Evolutionary conservation across 495 filamentous ascomycete genomes (phyloP), one percentile per base, ranked within the genome.

Genomic region (Rhizodiscina lignyota): DNA sequence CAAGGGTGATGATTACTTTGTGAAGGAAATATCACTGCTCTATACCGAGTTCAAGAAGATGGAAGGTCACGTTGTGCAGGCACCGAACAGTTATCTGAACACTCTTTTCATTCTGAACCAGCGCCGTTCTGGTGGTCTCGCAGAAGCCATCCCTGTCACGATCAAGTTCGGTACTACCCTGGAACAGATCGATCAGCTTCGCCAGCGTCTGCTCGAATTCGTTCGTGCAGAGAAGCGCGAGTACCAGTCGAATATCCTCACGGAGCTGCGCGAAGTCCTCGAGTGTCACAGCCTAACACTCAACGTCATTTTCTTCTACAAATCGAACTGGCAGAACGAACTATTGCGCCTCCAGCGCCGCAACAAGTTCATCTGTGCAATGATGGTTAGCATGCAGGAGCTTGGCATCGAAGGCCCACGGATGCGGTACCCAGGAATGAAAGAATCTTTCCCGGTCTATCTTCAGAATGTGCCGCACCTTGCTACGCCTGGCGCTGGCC

Each of bases 11-110:
- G 85, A 93, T 47, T 94, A 94, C 59, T 92, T 93, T 40, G 84
- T 97, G 35, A 86, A 92, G 37, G 82, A 94, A 43, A 86, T 94
- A 30, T 78, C 84, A 5, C 63, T 96, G n/a, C 70, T 97, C 6
- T 94, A 85, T 49, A 94, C 89, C 19, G 89, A 94, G 49, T 93
- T 94, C 63, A 94, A 94, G 61, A 96, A 94, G 61, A 84, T 94
- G 76, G 77, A 94, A 50, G 87, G 87, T 10, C 85, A 94, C 42
- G 72, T 94, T 11, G 87, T 96, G 2, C 87, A 96, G 52, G 89
- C 87, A 0, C 89, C 89, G 3, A 96, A 96, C 64, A 87, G 76
- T 37, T 77, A 93, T 34, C 67, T 96, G 18, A 96, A 94, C 49
- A 80, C 72, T 0, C 68, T 96, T 4, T 94, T 94, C 53, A 89